Conservation (phyloP, 208 protist species). For the Novymonas esmeraldas region DNA sequence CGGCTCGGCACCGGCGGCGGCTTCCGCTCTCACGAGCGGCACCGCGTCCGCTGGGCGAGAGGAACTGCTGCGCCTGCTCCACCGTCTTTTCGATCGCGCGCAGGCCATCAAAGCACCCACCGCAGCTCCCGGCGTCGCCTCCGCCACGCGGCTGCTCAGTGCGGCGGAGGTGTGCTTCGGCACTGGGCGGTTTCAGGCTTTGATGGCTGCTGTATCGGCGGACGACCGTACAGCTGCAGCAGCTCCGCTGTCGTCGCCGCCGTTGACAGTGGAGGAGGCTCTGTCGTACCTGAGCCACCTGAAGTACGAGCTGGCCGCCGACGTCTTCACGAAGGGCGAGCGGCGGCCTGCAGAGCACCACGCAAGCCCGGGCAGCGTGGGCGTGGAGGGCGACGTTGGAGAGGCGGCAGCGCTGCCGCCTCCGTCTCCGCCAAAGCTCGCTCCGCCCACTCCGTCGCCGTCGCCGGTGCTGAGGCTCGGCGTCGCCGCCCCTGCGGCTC, state of each 20-base stretch:
- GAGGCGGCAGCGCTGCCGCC: background rate
- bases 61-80: constrained; percentile 13
- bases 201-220: constrained; percentile 8
- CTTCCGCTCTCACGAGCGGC: constrained; percentile 2
- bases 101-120: background rate
- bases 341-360: background rate
- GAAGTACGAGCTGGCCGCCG: constrained; percentile 6
- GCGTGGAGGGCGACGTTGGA: background rate
- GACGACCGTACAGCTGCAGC: background rate
- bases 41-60: background rate
- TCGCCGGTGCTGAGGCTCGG: no score
- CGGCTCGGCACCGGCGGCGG: background rate
- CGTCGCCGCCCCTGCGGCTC: no score
- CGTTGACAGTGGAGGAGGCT: constrained; percentile 22
- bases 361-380: background rate
- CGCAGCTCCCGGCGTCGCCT: background rate
- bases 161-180: constrained; percentile 22
- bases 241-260: background rate
- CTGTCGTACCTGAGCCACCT: constrained; percentile 12
- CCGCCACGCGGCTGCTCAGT: constrained; percentile 7
- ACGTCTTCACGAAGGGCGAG: background rate
- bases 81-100: constrained; percentile 9
- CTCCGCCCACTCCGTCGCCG: no score
- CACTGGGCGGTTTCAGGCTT: constrained; percentile 6
- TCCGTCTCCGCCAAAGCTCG: background rate